Evolutionary conservation across 257 asterid species (phyloP).

Genomic region (Solanum dulcamara): DNA sequence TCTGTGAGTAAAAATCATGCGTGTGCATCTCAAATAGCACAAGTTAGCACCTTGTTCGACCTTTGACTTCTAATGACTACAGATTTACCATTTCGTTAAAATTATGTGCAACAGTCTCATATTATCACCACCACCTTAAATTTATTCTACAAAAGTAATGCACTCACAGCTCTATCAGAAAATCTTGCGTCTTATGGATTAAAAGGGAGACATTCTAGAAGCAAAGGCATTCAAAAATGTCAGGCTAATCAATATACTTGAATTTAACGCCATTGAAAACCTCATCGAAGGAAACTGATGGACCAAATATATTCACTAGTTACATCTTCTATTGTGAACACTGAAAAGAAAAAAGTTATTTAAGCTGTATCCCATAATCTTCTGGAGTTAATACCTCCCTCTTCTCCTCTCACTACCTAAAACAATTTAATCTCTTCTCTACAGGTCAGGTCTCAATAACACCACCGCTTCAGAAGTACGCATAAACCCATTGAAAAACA

Average conservation of each 20-base stretch:
- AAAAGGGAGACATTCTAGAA: neutral
- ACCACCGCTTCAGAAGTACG: neutral
- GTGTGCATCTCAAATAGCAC: neutral
- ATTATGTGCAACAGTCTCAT: neutral
- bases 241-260: neutral
- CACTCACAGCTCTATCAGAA: neutral
- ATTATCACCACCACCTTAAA: neutral
- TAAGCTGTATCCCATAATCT: neutral
- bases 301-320: neutral
- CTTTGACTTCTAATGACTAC: neutral
- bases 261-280: neutral
- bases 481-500: neutral
- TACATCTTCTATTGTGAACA: too few species aligned
- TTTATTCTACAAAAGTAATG: neutral
- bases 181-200: neutral
- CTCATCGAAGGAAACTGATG: neutral
- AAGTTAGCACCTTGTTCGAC: neutral
- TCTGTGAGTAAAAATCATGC: neutral
- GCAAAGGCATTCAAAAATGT: neutral
- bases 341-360: too few species aligned
- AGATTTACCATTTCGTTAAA: neutral
- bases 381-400: neutral
- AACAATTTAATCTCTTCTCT: neutral
- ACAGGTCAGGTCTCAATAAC: neutral
- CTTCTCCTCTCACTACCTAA: neutral